Conservation (phyloP, 352 stramenopile species). For the Pythium aphanidermatum region DNA sequence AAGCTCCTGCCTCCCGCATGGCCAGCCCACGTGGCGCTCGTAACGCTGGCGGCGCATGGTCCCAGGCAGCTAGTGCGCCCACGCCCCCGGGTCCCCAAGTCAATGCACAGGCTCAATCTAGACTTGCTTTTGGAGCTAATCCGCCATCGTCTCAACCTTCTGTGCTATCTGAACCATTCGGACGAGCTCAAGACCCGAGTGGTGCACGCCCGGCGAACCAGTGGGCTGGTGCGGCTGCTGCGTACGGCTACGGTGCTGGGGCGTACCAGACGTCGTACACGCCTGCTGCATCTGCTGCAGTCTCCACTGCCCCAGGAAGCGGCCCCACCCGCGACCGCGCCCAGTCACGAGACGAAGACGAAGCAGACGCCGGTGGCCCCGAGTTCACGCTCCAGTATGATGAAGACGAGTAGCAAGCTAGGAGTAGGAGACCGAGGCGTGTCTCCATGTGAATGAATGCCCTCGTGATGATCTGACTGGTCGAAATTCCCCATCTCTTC, state of each 20-base stretch:
- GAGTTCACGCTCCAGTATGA: slow-evolving; percentile 79
- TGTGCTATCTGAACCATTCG: slow-evolving; percentile 60
- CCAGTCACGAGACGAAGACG: slow-evolving; percentile 45
- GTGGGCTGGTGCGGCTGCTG: neutral
- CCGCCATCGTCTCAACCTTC: slow-evolving; percentile 23
- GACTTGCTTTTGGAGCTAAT: slow-evolving; percentile 38
- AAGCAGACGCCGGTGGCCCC: slow-evolving; percentile 39
- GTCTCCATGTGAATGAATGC: no score
- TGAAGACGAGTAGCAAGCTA: slow-evolving; percentile 47
- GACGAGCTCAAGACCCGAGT: slow-evolving; percentile 32
- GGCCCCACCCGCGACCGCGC: slow-evolving; percentile 11
- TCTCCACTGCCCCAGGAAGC: neutral
- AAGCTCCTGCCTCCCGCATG: no score
- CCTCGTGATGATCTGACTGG: no score
- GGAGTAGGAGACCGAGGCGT: neutral
- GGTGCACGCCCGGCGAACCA: slow-evolving; percentile 28
- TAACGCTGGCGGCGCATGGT: no score
- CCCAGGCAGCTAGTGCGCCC: no score
- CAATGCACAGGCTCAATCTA: slow-evolving; percentile 35
- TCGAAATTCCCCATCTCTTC: no score
- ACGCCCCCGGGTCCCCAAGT: no score
- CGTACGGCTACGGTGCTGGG: slow-evolving; percentile 9
- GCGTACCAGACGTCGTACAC: neutral
- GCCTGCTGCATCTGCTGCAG: neutral
- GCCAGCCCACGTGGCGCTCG: slow-evolving; percentile 6